Conservation (phyloP, 805 yeast species). For the Pichia membranifaciens region DNA sequence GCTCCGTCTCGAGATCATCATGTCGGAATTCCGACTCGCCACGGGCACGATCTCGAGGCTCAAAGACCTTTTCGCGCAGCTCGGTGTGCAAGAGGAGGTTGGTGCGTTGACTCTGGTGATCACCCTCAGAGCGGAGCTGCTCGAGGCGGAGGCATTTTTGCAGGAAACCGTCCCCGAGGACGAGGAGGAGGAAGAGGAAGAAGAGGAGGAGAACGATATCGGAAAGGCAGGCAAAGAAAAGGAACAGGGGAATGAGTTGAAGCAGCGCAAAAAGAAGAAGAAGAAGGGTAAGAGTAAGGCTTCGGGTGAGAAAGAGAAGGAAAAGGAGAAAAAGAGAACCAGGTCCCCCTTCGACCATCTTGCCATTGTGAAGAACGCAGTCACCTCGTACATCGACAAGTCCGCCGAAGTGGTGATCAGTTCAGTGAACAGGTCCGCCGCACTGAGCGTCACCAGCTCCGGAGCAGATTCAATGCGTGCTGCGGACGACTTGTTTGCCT, state of each 20-base stretch:
- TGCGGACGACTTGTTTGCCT: slow-evolving; percentile 2
- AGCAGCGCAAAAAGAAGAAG: not conserved
- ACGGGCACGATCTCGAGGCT: slow-evolving; percentile 10
- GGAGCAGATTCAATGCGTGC: slow-evolving; percentile 7
- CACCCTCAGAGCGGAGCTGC: slow-evolving; percentile 3
- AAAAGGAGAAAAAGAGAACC: not conserved
- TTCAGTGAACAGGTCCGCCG: slow-evolving; percentile 9
- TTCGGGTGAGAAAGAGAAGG: not conserved
- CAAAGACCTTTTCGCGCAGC: slow-evolving; percentile 11
- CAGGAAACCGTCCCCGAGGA: not conserved
- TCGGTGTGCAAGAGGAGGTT: slow-evolving; percentile 9
- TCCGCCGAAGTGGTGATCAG: slow-evolving; percentile 11
- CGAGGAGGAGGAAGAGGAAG: not conserved
- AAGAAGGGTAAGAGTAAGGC: not conserved
- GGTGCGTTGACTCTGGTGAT: slow-evolving; percentile 5
- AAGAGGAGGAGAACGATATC: not conserved
- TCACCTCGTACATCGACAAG: slow-evolving; percentile 10
- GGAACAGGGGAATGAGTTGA: not conserved
- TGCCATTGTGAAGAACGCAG: slow-evolving; percentile 3
- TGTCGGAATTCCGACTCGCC: slow-evolving; percentile 12
- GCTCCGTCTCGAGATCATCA: slow-evolving; percentile 11
- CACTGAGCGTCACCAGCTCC: slow-evolving; percentile 8
- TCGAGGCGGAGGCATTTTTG: slow-evolving; percentile 5
- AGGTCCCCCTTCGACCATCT: slow-evolving; percentile 2
- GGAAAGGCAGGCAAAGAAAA: too few species aligned